phyloP scores from a whole-genome alignment of 805 yeast species.

The Kodamaea laetipori region DNA sequence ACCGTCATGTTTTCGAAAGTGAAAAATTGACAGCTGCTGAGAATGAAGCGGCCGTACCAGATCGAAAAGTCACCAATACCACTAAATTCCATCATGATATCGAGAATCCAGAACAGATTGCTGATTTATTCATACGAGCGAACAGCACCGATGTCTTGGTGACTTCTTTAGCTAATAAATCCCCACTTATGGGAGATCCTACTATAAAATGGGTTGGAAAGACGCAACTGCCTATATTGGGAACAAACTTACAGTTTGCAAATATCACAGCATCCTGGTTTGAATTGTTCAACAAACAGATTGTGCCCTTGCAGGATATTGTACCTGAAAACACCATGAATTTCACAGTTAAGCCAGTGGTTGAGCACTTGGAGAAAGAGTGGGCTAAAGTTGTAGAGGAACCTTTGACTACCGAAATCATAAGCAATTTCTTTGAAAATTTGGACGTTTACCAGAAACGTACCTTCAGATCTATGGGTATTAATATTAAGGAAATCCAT shows the following conservation, averaged over 20 bases:
- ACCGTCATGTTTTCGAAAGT: conserved; percentile 28
- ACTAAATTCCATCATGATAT: conserved; percentile 30
- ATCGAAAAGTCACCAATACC: conserved; percentile 23
- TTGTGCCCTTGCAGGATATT: conserved; percentile 18
- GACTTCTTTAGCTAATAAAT: conserved; percentile 30
- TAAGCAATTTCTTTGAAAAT: conserved; percentile 8
- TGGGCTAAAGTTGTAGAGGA: background rate
- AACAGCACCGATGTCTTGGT: conserved; percentile 32
- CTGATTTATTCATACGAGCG: conserved; percentile 36
- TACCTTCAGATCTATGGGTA: background rate
- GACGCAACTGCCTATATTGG: conserved; percentile 12
- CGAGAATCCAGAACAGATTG: conserved; percentile 34
- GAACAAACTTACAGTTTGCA: conserved; percentile 30
- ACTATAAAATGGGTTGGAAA: conserved; percentile 25
- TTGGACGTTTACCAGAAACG: conserved; percentile 7
- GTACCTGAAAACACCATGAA: background rate
- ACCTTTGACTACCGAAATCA: conserved; percentile 6
- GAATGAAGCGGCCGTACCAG: conserved; percentile 37
- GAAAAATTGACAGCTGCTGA: conserved; percentile 32
- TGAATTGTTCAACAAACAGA: conserved; percentile 26
- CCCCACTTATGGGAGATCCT: conserved; percentile 31
- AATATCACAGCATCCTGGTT: conserved; percentile 34
- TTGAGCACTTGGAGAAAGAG: background rate
- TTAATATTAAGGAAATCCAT: background rate
- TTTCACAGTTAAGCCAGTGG: conserved; percentile 6